These are phyloP conservation scores for Russula ochroleuca DNA, from an alignment of 768 basidiomycete genomes.

Conservation along the genomic window DNA sequence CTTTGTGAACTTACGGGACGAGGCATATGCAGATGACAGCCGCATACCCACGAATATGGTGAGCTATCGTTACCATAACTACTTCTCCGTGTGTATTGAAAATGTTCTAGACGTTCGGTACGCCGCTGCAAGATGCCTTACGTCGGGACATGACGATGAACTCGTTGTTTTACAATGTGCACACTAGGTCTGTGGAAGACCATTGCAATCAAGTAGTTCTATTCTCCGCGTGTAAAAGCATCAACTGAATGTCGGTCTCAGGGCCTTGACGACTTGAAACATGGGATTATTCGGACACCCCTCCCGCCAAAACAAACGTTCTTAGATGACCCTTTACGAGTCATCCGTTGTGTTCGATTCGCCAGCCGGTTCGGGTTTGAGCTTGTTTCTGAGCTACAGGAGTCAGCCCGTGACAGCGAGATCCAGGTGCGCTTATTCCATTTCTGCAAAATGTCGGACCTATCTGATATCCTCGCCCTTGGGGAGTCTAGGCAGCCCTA, in stretches of 20 bases:
- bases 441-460: background rate
- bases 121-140: slow-evolving; percentile 85
- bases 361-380: slow-evolving; percentile 85
- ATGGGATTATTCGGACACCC: slow-evolving; percentile 83
- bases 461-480: background rate
- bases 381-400: slow-evolving; percentile 62
- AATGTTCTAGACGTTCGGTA: slow-evolving; percentile 71
- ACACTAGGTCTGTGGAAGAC: slow-evolving; percentile 82
- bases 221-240: background rate
- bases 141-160: slow-evolving; percentile 95
- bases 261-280: slow-evolving; percentile 81
- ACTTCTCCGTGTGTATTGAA: background rate
- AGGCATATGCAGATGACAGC: slow-evolving; percentile 83
- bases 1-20: slow-evolving; percentile 89
- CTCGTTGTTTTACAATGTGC: slow-evolving; percentile 92
- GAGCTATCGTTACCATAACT: slow-evolving; percentile 30
- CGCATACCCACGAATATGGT: slow-evolving; percentile 88
- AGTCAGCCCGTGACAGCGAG: slow-evolving; percentile 53
- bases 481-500: slow-evolving; percentile 50
- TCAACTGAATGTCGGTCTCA: slow-evolving; percentile 31
- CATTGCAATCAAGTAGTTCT: slow-evolving; percentile 63
- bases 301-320: slow-evolving; percentile 85
- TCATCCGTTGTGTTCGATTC: slow-evolving; percentile 88
- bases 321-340: slow-evolving; percentile 86
- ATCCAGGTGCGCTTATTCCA: slow-evolving; percentile 51